These are phyloP conservation scores for Cymbidium sinense DNA, from an alignment of 106 monocot genomes.

Conservation along the genomic window DNA sequence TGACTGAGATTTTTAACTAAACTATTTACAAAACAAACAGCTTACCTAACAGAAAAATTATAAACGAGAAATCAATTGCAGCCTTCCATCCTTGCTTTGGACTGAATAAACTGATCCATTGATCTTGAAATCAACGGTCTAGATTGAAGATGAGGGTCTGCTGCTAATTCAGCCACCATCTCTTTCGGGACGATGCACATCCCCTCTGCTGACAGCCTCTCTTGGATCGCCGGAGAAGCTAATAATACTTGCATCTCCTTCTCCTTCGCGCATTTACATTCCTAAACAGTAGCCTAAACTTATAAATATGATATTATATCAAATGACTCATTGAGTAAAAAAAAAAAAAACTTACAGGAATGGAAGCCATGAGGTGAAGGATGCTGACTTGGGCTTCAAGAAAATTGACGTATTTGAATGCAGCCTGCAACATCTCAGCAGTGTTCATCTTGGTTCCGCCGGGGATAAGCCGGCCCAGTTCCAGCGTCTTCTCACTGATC, in stretches of 20 bases:
- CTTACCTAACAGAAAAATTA: too few species aligned
- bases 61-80: too few species aligned
- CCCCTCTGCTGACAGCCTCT: background rate
- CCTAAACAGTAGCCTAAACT: background rate
- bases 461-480: background rate
- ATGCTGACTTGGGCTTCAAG: background rate
- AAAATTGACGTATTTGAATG: background rate
- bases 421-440: background rate
- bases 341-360: background rate
- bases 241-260: background rate
- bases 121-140: background rate
- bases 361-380: background rate
- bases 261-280: background rate
- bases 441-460: background rate
- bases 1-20: too few species aligned
- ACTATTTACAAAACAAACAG: too few species aligned
- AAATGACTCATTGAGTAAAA: background rate
- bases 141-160: background rate
- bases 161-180: background rate
- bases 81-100: too few species aligned
- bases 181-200: background rate
- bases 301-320: background rate
- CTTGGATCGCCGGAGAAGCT: background rate
- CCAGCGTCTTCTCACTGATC: background rate
- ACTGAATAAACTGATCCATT: too few species aligned